Evolutionary conservation across 208 protist genomes (phyloP), one percentile per base, ranked within the genome.

Genomic region (Trypanosoma caninum): DNA sequence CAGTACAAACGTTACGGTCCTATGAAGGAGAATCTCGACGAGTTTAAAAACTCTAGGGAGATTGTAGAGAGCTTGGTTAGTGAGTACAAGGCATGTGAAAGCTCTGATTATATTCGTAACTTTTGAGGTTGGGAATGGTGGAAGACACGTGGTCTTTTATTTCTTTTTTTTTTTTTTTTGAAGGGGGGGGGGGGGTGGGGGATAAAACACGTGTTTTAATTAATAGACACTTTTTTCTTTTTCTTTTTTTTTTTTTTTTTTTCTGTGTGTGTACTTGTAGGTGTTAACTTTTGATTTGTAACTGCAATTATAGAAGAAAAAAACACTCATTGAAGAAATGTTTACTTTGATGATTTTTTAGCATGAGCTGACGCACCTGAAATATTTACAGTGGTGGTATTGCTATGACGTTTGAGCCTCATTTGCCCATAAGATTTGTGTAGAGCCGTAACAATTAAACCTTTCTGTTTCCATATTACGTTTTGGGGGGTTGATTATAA

Each of bases 61-160:
- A 91, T 97, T 2, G 91, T 99, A 48, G 68, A 93, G 53, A 85
- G 86, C 38, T 76, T 99, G 8, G 95, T 99, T 13, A 79, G 96
- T 20, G 98, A 99, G 80, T 99, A 99, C 85, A 90, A 94, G 46
- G 97, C 95, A 16, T 92, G 89, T 51, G 98, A 99, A 74, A 82
- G 70, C 40, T 75, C 93, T 9, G 97, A 99, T 63, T 99, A 99
- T 69, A 95, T 95, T 25, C 80, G 83, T 10, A 92, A 90, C 66
- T 91, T 95, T 44, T 95, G 76, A 78, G 37, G 13, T 4, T 28
- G 50, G 34, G 18, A 38, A 38, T 40, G 48, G 53, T 22, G 5
- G 16, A n/a, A 42, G 16, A 14, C n/a, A 28, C 46, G 20, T 10
- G 23, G 16, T 4, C 11, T 11, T 5, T 55, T n/a, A 16, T 56